Base-by-base conservation (phyloP, 495 filamentous ascomycete genomes). In the Chaetomidium leptoderma region DNA sequence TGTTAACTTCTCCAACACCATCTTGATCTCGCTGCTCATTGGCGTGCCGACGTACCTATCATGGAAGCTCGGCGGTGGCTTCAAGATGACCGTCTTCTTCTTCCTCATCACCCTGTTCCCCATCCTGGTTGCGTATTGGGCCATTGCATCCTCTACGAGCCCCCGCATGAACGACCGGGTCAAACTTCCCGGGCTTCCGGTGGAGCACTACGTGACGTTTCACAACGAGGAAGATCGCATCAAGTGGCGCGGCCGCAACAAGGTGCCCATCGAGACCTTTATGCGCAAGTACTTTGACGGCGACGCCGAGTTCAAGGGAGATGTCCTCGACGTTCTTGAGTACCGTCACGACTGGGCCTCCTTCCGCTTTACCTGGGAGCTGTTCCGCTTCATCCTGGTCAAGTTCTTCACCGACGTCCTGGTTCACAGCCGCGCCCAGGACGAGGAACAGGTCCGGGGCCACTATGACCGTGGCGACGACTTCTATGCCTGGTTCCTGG, bases 381-480 rank as follows among this genome's bases (percentile, higher is more conserved):
- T 95, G 58, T 81, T 85, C 67, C 64, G 66, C 59, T 66, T 60
- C 62, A 63, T 71, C 60, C 36, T 70, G 39, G 62, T 62, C 30
- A 81, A 81, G 67, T 83, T 92, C 71, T 78, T 89, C 51, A 83
- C 83, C 39, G 88, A 92, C 66, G 77, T 90, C 23, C 76, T 92
- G 66, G 84, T 91, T 78, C 89, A 93, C 74, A 85, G 85, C 39
- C 80, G 86, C 21, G 84, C 83, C 32, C 88, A 92, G 68, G 85
- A 92, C 67, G 88, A 92, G 75, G 88, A 92, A 71, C 89, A 95
- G 76, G 86, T 92, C 42, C 88, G 89, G 58, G 86, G 86, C 61
- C 87, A 91, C 74, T 92, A 95, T 71, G 89, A 92, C 76, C 83
- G 87, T 63, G 89, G 89, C 63, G 87, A 93, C 71, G 89, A 95